Conservation (phyloP, 2,329 filamentous ascomycete species). For the Sarocladium strictum region DNA sequence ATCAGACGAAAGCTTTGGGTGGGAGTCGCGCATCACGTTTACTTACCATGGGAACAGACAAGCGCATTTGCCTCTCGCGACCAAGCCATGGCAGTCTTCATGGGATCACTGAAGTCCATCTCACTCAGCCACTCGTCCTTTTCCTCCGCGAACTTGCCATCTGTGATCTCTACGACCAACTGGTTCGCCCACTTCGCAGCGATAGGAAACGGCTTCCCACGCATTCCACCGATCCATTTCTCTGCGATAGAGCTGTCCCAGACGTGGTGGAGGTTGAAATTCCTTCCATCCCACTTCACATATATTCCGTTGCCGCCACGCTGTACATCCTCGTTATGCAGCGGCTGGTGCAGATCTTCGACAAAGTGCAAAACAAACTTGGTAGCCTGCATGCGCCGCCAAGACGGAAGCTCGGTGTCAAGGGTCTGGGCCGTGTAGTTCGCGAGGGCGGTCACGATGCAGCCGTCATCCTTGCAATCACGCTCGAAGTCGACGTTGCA, state of each 20-base stretch:
- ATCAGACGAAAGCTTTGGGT: neutral
- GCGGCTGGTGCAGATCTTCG: slow-evolving; percentile 63
- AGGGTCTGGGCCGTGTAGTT: slow-evolving; percentile 55
- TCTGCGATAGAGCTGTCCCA: slow-evolving; percentile 69
- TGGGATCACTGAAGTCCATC: slow-evolving; percentile 47
- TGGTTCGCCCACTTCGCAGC: slow-evolving; percentile 51
- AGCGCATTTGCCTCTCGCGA: slow-evolving; percentile 56
- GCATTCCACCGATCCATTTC: slow-evolving; percentile 52
- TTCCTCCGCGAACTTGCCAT: slow-evolving; percentile 46
- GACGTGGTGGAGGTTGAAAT: slow-evolving; percentile 63
- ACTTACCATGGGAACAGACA: slow-evolving; percentile 55
- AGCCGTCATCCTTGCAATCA: slow-evolving; percentile 58
- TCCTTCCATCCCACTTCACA: slow-evolving; percentile 52
- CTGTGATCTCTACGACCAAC: slow-evolving; percentile 47
- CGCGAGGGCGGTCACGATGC: slow-evolving; percentile 53
- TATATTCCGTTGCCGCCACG: slow-evolving; percentile 63
- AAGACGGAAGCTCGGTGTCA: slow-evolving; percentile 36
- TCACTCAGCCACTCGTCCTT: slow-evolving; percentile 51
- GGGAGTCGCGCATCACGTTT: neutral
- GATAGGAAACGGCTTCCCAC: slow-evolving; percentile 41
- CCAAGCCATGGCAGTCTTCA: slow-evolving; percentile 55
- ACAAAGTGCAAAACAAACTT: slow-evolving; percentile 66
- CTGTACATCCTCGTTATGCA: slow-evolving; percentile 59
- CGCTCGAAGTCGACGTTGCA: slow-evolving; percentile 54
- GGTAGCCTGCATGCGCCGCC: slow-evolving; percentile 50